Percentiles rank a stretch among this genome's conserved stretches.
phyloP scores from a whole-genome alignment of 169 alveolate genomes.

The Plasmodium reichenowi region DNA sequence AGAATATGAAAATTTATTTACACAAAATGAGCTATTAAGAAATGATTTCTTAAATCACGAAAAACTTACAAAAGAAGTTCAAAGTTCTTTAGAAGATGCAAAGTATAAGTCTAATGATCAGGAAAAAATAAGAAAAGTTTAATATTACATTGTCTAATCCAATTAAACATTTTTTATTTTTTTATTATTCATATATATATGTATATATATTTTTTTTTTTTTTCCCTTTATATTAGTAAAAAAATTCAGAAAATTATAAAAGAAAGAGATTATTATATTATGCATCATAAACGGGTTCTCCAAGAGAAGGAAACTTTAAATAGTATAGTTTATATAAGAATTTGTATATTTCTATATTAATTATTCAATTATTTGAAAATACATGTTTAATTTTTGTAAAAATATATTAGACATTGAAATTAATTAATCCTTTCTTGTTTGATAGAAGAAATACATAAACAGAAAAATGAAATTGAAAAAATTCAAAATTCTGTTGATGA shows the following conservation, averaged over 20 bases:
- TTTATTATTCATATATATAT: background rate
- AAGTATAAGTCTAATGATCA: slow-evolving; percentile 31
- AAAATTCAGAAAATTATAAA: slow-evolving; percentile 69
- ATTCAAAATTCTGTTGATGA: slow-evolving; percentile 56
- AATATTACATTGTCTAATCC: background rate
- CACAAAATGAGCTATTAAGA: slow-evolving; percentile 71
- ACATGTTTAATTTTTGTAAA: slow-evolving; percentile 12
- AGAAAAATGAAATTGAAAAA: slow-evolving; percentile 71
- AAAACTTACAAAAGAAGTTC: slow-evolving; percentile 63
- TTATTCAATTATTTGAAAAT: slow-evolving; percentile 16
- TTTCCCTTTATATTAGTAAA: slow-evolving; percentile 40
- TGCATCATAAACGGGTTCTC: slow-evolving; percentile 75
- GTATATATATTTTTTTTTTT: background rate
- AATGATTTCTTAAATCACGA: slow-evolving; percentile 68
- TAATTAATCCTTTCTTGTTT: slow-evolving; percentile 34
- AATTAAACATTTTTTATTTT: slow-evolving; percentile 1
- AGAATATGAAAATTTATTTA: slow-evolving; percentile 45
- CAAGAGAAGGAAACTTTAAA: slow-evolving; percentile 75
- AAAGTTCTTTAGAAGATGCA: slow-evolving; percentile 72
- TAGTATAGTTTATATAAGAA: slow-evolving; percentile 27
- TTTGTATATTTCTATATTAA: slow-evolving; percentile 3
- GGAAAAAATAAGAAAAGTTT: background rate
- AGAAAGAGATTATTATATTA: slow-evolving; percentile 74
- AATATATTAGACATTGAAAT: slow-evolving; percentile 12
- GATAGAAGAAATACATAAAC: slow-evolving; percentile 70